Evolutionary conservation across 257 asterid species (phyloP), one percentile per base, ranked within the genome.

Genomic region (Osmanthus fragrans): DNA sequence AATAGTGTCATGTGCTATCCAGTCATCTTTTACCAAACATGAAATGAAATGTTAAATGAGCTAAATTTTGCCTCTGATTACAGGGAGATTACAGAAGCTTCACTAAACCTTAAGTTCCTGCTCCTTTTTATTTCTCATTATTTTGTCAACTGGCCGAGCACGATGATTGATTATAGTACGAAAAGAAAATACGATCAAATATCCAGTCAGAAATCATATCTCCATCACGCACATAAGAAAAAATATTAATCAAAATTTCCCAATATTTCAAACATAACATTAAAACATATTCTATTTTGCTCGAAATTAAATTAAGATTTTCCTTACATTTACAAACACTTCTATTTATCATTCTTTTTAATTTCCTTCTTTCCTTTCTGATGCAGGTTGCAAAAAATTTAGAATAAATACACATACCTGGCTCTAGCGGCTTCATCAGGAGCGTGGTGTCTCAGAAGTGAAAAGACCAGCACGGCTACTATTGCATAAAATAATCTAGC

Each of bases 401-500:
- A 73, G 70, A 66, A 67, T 30, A 30, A 78, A 73, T 39, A n/a
- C 36, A 29, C 78, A 65, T 84, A 96, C 99, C 99, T 90, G 85
- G 97, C 97, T 85, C 99, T 85, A 67, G 99, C 98, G 75, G 99
- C 99, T 89, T 96, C 99, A 76, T 96, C 99, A 36, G 99, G 99
- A 64, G 99, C 99, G 81, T 96, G 99, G 85, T 96, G 99, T 91
- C 97, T 93, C 85, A 96, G 82, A 39, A 96, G 71, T 74, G 87
- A 76, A 82, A 96, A 76, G 77, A 84, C 92, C 70, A 90, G 85
- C 83, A 89, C 88, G 70, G 92, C 89, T 8, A 88, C 91, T 36
- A 89, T 19, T 51, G 98, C 89, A 84, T 71, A 96, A 84, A 96
- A 92, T 37, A 96, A 85, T 89, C 99, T 85, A 19, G 97, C 98